Conservation (phyloP, 192 early-diverging fungal genomes). For the Umbelopsis vinacea region DNA sequence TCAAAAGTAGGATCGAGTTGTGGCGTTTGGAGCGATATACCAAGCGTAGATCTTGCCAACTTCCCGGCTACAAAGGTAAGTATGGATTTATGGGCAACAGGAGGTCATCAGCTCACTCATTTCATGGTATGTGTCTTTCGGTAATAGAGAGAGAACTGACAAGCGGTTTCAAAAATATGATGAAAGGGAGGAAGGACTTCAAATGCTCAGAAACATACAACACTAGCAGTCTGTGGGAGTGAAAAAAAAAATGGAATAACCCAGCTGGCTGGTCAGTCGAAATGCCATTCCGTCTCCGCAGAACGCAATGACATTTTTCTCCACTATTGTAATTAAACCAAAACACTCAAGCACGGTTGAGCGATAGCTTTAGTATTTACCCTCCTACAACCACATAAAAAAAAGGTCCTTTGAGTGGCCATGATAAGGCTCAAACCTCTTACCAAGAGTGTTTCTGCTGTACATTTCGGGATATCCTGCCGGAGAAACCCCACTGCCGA, state of each 20-base stretch:
- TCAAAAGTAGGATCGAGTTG: conserved; percentile 24
- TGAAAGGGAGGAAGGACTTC: not conserved
- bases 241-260: not conserved
- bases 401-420: not conserved
- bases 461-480: not conserved
- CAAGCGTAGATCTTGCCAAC: conserved; percentile 23
- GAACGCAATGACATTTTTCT: too few relatives aligned
- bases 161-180: not conserved
- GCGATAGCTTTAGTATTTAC: too few relatives aligned
- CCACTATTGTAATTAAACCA: too few relatives aligned
- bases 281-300: not conserved
- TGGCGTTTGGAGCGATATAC: conserved; percentile 34
- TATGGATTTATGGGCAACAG: not conserved
- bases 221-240: not conserved
- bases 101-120: not conserved
- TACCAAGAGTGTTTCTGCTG: too few relatives aligned
- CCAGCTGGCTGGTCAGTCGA: not conserved
- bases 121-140: too few relatives aligned
- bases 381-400: not conserved
- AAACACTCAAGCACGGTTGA: too few relatives aligned
- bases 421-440: not conserved
- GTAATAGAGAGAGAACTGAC: not conserved
- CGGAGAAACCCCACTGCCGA: not conserved
- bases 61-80: conserved; percentile 29
- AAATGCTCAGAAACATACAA: conserved; percentile 34